Evolutionary conservation across 2,329 filamentous ascomycete genomes (phyloP), one percentile per base, ranked within the genome.

Genomic region (Mycosphaerella sp.): DNA sequence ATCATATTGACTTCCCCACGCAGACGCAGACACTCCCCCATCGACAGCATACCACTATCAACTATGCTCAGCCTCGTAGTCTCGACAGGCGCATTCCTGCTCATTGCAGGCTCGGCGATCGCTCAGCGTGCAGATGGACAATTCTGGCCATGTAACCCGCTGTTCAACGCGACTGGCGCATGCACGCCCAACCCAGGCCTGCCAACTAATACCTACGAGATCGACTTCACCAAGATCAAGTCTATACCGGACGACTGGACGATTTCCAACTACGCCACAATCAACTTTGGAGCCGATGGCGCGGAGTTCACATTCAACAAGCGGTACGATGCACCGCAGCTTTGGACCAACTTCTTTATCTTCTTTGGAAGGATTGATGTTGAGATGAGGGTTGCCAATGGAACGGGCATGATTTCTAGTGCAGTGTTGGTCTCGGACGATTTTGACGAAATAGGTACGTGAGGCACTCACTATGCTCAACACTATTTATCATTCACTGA

Each of bases 281-380:
- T 78, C 44, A 75, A 70, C 44, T 73, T 73, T 53, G 62, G 53
- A 28, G 43, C 66, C 7, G 66, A 71, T 16, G 77, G 76, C 18
- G 75, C 73, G 40, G 68, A 72, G n/a, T 78, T 79, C 64, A 71
- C 65, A 35, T 74, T 79, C 57, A 65, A 63, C 41, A 73, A 72
- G 56, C 68, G 69, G 28, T 71, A 69, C 12, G 70, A 79, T 53
- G 74, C 77, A 1, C 43, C 50, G 16, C 46, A 54, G 14, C 50
- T 54, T 2, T 54, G 52, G 52, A 54, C 52, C 0, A 50, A 50
- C 6, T 47, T 47, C 30, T 54, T 6, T 77, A 77, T 18, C 72
- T 72, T 39, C 66, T 76, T 45, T 62, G 60, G 51, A 67, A 54
- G 44, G 30, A 36, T 54, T 12, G 49, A 50, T n/a, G 34, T 56